phyloP scores from a whole-genome alignment of 345 rosid species.

The Xanthoceras sorbifolium region DNA sequence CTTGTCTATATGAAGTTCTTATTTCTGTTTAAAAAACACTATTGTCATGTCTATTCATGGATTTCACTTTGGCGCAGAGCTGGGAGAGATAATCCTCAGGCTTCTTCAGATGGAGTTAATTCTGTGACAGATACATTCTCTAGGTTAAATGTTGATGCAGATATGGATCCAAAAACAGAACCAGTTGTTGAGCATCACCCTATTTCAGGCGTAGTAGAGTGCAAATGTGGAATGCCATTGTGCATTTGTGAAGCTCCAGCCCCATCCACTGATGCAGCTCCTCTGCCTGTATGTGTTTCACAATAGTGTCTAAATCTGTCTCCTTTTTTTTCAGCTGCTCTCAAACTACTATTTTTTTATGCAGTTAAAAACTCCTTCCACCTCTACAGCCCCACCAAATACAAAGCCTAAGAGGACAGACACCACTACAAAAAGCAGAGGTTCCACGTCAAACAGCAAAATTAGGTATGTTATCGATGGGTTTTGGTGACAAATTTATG shows the following conservation, averaged over 20 bases:
- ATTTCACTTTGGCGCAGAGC: constrained; percentile 42
- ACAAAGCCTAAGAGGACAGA: constrained; percentile 55
- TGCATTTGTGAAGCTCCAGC: constrained; percentile 81
- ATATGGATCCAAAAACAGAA: constrained; percentile 34
- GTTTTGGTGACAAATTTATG: constrained; percentile 1
- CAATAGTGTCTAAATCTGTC: neutral
- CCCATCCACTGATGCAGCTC: constrained; percentile 31
- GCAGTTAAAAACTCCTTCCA: constrained; percentile 44
- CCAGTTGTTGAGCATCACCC: constrained; percentile 32
- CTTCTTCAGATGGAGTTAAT: constrained; percentile 44
- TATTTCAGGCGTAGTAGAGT: constrained; percentile 42
- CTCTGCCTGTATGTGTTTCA: constrained; percentile 39
- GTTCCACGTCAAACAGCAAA: constrained; percentile 60
- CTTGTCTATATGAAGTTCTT: neutral
- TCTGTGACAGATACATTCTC: constrained; percentile 48
- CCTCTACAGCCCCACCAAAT: constrained; percentile 36
- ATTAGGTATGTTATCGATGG: constrained; percentile 40
- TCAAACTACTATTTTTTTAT: constrained; percentile 12
- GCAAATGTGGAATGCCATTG: constrained; percentile 97
- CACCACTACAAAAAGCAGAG: constrained; percentile 45
- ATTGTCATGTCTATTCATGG: neutral
- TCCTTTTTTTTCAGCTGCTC: neutral
- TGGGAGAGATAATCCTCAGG: constrained; percentile 33
- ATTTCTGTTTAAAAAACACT: neutral
- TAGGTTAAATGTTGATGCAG: constrained; percentile 53